Base-by-base conservation (phyloP, 2,329 filamentous ascomycete genomes). In the Corniculantispora saksenae region DNA sequence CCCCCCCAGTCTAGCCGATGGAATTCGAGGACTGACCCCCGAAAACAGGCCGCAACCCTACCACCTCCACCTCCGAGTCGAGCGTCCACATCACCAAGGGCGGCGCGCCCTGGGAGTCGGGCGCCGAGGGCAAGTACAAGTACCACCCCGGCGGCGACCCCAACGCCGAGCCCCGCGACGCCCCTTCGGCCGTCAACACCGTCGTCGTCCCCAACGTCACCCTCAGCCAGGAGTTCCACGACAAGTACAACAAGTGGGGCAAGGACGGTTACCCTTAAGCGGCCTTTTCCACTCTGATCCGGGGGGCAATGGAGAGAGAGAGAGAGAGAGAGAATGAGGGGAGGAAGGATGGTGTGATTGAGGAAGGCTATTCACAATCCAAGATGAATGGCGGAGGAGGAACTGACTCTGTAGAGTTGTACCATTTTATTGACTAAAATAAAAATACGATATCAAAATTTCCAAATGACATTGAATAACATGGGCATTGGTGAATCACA, bases 161-260 rank as follows among this genome's bases (percentile, higher is more conserved):
- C 75, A 89, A 76, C 80, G 84, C 89, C 75, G 82, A 87, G 68
- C 91, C 91, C 78, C 93, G 90, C 83, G 92, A 97, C 75, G 95
- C 95, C 67, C 95, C 95, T 70, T 97, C 92, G 79, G 95, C 95
- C 69, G 83, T 99, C 81, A 97, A 99, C 86, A 91, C 91, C 70
- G 94, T 97, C 72, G 90, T 99, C 77, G 85, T 99, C 63, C 95
- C 95, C 74, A 91, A 97, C 76, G 94, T 99, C 76, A 95, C 90
- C 75, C 84, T 98, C 72, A 94, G 95, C 76, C 93, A 91, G 92
- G 86, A 90, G 74, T 88, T 97, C 70, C 95, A 99, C 83, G 95
- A 99, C 73, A 91, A 91, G 83, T 98, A 91, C 89, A 99, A 99
- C 91, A 99, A 99, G 86, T 98, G 92, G 89, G 95, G 95, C 80